These are phyloP conservation scores for Fusarium udum DNA, from an alignment of 2,329 filamentous ascomycete species.

Conservation along the genomic window DNA sequence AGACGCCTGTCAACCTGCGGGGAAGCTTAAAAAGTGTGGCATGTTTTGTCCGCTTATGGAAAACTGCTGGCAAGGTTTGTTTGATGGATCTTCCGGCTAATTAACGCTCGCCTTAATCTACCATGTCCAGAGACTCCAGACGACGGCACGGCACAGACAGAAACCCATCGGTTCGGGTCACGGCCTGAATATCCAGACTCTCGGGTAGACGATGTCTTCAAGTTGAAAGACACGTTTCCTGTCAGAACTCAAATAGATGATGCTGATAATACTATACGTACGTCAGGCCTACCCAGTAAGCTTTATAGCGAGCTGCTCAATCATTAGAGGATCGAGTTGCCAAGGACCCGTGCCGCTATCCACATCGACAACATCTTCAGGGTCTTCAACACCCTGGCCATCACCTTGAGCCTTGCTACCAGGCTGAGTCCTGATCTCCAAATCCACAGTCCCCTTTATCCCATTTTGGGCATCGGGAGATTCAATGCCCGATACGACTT, in stretches of 20 bases:
- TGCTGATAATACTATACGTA: neutral
- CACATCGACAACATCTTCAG: conserved; percentile 8
- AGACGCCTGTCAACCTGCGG: conserved; percentile 39
- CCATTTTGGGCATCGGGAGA: conserved; percentile 13
- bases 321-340: neutral
- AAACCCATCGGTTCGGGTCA: neutral
- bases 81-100: conserved; percentile 35
- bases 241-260: neutral
- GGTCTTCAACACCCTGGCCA: conserved; percentile 18
- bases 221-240: neutral
- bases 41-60: conserved; percentile 28
- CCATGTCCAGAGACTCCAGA: neutral
- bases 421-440: conserved; percentile 7
- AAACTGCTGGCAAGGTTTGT: conserved; percentile 26
- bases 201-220: neutral
- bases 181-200: neutral
- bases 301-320: neutral
- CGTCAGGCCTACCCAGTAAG: neutral
- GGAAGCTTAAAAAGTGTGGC: conserved; percentile 39
- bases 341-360: neutral
- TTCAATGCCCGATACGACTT: conserved; percentile 1
- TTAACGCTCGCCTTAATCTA: conserved; percentile 6
- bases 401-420: conserved; percentile 9
- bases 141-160: neutral
- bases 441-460: neutral